A percentile compares a stretch with the other conserved stretches of the same genome.
Evolutionary conservation across 2,329 filamentous ascomycete species (phyloP).

Genomic region (Helminthosporium solani): DNA sequence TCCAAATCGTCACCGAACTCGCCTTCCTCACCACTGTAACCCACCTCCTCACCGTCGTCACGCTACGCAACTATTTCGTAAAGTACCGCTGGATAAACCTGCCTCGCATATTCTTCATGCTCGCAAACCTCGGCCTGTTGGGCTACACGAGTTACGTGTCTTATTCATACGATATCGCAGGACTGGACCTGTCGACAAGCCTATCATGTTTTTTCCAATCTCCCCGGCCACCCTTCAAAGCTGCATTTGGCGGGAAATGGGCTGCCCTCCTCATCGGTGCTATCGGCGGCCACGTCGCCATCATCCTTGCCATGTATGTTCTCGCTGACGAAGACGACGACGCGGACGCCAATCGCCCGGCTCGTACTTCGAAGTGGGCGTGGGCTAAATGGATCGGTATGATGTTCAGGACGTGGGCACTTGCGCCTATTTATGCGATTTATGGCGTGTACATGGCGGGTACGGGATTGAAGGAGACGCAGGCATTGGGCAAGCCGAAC

Average conservation of each 20-base stretch:
- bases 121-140: slow-evolving; percentile 26
- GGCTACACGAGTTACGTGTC: slow-evolving; percentile 34
- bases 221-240: slow-evolving; percentile 18
- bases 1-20: slow-evolving; percentile 29
- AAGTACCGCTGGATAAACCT: slow-evolving; percentile 35
- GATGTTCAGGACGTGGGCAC: slow-evolving; percentile 30
- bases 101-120: slow-evolving; percentile 35
- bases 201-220: slow-evolving; percentile 33
- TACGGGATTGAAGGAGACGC: slow-evolving; percentile 20
- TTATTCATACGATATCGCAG: slow-evolving; percentile 30
- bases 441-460: slow-evolving; percentile 33
- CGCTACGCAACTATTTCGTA: slow-evolving; percentile 34
- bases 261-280: slow-evolving; percentile 29
- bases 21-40: slow-evolving; percentile 35
- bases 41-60: slow-evolving; percentile 30
- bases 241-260: slow-evolving; percentile 31
- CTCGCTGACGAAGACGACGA: slow-evolving; percentile 15
- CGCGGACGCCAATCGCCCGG: slow-evolving; percentile 1
- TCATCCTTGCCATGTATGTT: slow-evolving; percentile 35
- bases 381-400: slow-evolving; percentile 22
- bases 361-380: slow-evolving; percentile 17
- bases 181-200: slow-evolving; percentile 19
- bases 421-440: slow-evolving; percentile 31
- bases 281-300: slow-evolving; percentile 30
- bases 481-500: slow-evolving; percentile 26